Base-by-base conservation (phyloP, 2,329 filamentous ascomycete genomes). In the Paraphaeosphaeria sporulosa region DNA sequence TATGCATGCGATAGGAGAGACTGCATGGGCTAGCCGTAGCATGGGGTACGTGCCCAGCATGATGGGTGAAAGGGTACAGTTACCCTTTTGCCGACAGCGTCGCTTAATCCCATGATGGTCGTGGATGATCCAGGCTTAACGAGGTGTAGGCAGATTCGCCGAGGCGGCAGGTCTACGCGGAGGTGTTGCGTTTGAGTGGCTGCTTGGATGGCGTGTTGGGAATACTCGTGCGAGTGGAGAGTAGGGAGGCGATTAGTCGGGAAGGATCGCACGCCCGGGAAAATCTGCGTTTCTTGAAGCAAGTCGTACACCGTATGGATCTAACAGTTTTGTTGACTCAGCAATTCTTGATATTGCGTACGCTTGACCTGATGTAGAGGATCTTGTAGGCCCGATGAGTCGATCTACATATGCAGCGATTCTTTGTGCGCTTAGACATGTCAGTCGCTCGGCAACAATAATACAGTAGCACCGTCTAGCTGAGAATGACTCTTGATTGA, bases 141-240 rank as follows among this genome's bases (percentile, higher is more conserved):
- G 34, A 42, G 19, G 21, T 25, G n/a, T 38, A 40, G 34, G 49
- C 34, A 52, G 49, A 42, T n/a, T 25, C 7, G 21, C 27, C 12
- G 19, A 34, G 21, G 19, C 17, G 17, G 15, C n/a, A 40, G 38
- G 15, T 40, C 7, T 3, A 8, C 38, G 51, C 51, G 51, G 51
- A 44, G 38, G n/a, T 32, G 43, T 54, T 44, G 51, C 38, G 15
- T 38, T 44, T 43, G 36, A 15, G 5, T 19, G 36, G 34, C 36
- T 17, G 34, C 34, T 40, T 40, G 36, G 17, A 40, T 17, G 36
- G 36, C 36, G 36, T 40, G 50, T 21, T 44, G 38, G 38, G 12
- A 27, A 19, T 23, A 43, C 4, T 54, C 51, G 51, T 43, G 38
- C 51, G 51, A 54, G 38, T 54, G 21, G 4, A 52, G 19, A 21